A percentile compares a stretch with the other conserved stretches of the same genome.
These are phyloP conservation scores for Cyclotella distinguenda DNA, from an alignment of 108 stramenopile genomes.

Conservation along the genomic window DNA sequence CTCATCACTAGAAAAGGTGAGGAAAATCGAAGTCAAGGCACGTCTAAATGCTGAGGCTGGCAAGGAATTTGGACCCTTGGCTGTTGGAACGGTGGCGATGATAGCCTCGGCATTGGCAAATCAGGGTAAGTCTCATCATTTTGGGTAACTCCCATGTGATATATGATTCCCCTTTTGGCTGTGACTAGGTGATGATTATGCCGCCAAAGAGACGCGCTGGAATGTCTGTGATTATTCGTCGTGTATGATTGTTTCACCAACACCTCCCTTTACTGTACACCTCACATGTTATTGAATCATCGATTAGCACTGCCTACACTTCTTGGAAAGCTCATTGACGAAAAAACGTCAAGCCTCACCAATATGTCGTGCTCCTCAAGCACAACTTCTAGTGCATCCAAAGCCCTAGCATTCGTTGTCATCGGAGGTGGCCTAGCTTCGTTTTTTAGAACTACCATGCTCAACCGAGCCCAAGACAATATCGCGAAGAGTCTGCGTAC, in stretches of 20 bases:
- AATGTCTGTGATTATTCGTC: not conserved
- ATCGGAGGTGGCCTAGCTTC: conserved; percentile 80
- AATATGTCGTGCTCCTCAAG: conserved; percentile 20
- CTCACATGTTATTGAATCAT: not conserved
- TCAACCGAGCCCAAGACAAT: conserved; percentile 70
- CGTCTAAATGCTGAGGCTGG: conserved; percentile 49
- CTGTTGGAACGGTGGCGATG: conserved; percentile 73
- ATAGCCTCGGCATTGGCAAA: conserved; percentile 69
- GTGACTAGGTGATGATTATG: too few species aligned
- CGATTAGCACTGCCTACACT: conserved; percentile 55
- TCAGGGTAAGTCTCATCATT: conserved; percentile 54
- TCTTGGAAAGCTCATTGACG: conserved; percentile 74
- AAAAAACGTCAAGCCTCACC: conserved; percentile 31
- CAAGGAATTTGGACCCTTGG: conserved; percentile 54
- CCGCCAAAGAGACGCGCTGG: not conserved
- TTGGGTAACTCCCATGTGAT: too few species aligned
- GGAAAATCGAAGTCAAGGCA: conserved; percentile 38
- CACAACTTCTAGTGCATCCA: conserved; percentile 26
- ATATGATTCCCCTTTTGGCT: not conserved
- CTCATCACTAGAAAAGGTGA: conserved; percentile 33
- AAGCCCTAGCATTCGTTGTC: conserved; percentile 56
- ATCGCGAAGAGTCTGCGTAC: conserved; percentile 70
- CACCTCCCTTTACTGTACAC: not conserved
- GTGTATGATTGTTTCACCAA: not conserved
- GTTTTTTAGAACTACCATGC: conserved; percentile 68